Percentiles rank a stretch among this genome's conserved stretches.
Evolutionary conservation across 1,284 basidiomycete species (phyloP).

Genomic region (Cystobasidium sp.): DNA sequence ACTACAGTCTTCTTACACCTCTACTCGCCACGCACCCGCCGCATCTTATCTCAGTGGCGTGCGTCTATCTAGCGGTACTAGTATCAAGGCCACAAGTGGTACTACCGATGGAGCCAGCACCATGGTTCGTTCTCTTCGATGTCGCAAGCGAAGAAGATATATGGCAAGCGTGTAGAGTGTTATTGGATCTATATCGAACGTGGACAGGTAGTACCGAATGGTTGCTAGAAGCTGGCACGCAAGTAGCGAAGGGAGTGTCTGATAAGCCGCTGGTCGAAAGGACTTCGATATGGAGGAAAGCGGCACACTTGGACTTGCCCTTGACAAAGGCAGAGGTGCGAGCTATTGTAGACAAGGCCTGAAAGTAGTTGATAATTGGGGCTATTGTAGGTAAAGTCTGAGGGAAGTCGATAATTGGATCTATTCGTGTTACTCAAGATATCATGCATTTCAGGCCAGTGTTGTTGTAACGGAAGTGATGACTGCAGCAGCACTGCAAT

Average conservation of each 20-base stretch:
- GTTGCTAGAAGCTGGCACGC: background rate
- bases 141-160: conserved; percentile 52
- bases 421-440: too few species aligned
- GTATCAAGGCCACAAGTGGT: conserved; percentile 46
- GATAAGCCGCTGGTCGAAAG: background rate
- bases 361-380: background rate
- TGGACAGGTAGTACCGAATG: conserved; percentile 45
- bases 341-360: conserved; percentile 1
- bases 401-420: too few species aligned
- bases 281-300: conserved; percentile 33
- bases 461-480: too few species aligned
- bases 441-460: too few species aligned
- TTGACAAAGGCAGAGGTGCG: conserved; percentile 38
- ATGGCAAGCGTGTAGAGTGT: conserved; percentile 44
- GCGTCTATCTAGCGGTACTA: conserved; percentile 53
- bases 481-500: too few species aligned
- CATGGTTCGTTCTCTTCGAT: conserved; percentile 59
- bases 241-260: background rate
- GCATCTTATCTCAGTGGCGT: conserved; percentile 50
- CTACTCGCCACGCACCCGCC: conserved; percentile 53
- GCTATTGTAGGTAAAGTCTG: too few species aligned
- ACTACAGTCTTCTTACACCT: conserved; percentile 52
- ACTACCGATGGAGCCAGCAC: conserved; percentile 55
- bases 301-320: conserved; percentile 42
- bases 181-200: conserved; percentile 49